Evolutionary conservation across 768 basidiomycete species (phyloP).

Genomic region (Lentinula sp.): DNA sequence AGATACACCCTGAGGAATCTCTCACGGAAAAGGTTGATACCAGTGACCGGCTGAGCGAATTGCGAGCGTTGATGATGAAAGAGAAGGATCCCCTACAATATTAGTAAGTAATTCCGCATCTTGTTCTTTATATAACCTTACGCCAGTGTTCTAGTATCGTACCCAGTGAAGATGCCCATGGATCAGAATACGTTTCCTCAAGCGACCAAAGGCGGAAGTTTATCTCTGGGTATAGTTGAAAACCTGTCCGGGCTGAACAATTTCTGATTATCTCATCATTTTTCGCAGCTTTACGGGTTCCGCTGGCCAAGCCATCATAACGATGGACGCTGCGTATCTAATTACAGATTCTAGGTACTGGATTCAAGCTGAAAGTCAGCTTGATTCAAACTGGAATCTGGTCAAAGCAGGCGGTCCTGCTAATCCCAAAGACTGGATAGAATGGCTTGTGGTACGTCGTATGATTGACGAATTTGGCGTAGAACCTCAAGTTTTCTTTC

Average conservation of each 20-base stretch:
- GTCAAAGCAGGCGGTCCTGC: conserved; percentile 48
- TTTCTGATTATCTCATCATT: conserved; percentile 15
- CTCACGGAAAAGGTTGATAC: conserved; percentile 53
- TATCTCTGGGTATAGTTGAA: conserved; percentile 60
- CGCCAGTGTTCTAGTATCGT: conserved; percentile 43
- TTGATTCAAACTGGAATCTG: conserved; percentile 71
- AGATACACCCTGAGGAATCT: conserved; percentile 57
- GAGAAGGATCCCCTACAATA: conserved; percentile 53
- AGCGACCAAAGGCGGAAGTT: conserved; percentile 76
- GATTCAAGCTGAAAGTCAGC: conserved; percentile 65
- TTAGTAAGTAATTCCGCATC: conserved; percentile 47
- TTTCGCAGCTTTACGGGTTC: conserved; percentile 51
- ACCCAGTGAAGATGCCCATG: conserved; percentile 78
- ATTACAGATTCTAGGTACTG: conserved; percentile 82
- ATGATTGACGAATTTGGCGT: not conserved
- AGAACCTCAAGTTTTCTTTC: conserved; percentile 19
- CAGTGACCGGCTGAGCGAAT: conserved; percentile 47
- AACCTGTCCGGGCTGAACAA: not conserved
- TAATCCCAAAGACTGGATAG: conserved; percentile 69
- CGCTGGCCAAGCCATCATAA: conserved; percentile 67
- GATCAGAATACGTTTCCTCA: conserved; percentile 73
- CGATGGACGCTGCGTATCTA: conserved; percentile 61
- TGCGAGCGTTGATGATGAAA: conserved; percentile 62
- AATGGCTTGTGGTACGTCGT: conserved; percentile 60
- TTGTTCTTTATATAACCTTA: not conserved